These are phyloP conservation scores for Cynanchum wilfordii DNA, from an alignment of 257 asterid species.

Conservation along the genomic window DNA sequence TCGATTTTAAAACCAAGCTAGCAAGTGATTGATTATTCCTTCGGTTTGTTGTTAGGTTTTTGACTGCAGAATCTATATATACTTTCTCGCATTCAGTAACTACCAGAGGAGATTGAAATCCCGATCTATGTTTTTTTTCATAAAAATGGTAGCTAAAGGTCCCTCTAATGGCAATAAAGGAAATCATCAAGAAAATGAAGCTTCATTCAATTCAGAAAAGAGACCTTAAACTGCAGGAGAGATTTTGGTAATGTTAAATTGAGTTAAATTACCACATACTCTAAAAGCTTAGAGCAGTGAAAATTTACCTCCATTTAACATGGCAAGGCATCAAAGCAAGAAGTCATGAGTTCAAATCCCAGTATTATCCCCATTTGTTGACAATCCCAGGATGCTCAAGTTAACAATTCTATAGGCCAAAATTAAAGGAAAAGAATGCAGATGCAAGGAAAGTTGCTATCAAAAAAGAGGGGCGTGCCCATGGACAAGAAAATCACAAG, in stretches of 20 bases:
- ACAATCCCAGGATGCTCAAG: not conserved
- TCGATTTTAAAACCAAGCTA: not conserved
- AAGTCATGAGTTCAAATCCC: too few species aligned
- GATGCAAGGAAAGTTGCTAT: not conserved
- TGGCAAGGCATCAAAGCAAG: too few species aligned
- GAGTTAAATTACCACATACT: too few species aligned
- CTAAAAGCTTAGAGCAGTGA: too few species aligned
- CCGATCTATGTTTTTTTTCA: not conserved
- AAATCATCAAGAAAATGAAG: not conserved
- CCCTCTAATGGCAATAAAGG: not conserved
- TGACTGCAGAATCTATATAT: not conserved
- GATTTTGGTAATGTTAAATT: not conserved
- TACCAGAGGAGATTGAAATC: not conserved
- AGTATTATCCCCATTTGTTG: not conserved
- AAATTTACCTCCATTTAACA: too few species aligned
- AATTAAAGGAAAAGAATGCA: too few species aligned
- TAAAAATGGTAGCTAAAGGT: constrained; percentile 1
- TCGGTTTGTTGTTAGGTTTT: not conserved
- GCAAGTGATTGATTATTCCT: not conserved
- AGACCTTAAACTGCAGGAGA: not conserved
- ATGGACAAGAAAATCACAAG: not conserved
- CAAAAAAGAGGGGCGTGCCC: not conserved
- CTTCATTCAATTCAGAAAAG: not conserved
- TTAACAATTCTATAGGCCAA: not conserved
- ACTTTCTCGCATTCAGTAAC: not conserved